A percentile compares a stretch with the other conserved stretches of the same genome.
Evolutionary conservation across 1,284 basidiomycete genomes (phyloP).

Genomic region (Amylostereum chailletii): DNA sequence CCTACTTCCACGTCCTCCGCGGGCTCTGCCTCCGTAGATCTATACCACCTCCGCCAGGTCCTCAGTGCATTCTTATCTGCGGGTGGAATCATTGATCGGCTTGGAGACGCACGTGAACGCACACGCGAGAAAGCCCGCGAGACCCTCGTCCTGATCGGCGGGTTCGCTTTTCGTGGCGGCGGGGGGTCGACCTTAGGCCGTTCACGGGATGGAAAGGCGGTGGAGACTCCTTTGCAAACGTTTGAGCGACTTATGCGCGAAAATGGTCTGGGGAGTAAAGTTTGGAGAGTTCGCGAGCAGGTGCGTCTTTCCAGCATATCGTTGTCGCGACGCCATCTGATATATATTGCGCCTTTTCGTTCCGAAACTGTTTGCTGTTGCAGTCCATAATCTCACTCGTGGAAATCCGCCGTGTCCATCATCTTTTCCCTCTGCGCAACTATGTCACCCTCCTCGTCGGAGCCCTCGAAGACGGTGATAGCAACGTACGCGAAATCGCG

Average conservation of each 20-base stretch:
- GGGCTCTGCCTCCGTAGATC: slow-evolving; percentile 39
- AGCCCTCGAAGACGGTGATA: slow-evolving; percentile 84
- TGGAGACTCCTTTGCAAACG: slow-evolving; percentile 65
- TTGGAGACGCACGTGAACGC: slow-evolving; percentile 72
- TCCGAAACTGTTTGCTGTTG: slow-evolving; percentile 1
- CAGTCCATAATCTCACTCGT: slow-evolving; percentile 63
- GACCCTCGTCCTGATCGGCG: slow-evolving; percentile 61
- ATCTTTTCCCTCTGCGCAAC: slow-evolving; percentile 75
- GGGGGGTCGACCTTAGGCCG: slow-evolving; percentile 30
- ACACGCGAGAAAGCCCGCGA: slow-evolving; percentile 71
- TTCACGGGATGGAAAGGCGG: slow-evolving; percentile 59
- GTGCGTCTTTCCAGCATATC: slow-evolving; percentile 28
- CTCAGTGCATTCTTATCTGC: slow-evolving; percentile 61
- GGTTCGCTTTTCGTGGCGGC: slow-evolving; percentile 57
- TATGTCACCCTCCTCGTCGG: slow-evolving; percentile 80
- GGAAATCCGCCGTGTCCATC: slow-evolving; percentile 55
- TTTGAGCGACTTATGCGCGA: slow-evolving; percentile 77
- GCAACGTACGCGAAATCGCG: slow-evolving; percentile 82
- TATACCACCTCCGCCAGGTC: slow-evolving; percentile 51
- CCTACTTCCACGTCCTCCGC: slow-evolving; percentile 42
- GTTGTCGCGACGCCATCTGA: background rate
- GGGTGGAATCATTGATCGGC: slow-evolving; percentile 72
- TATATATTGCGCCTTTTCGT: background rate
- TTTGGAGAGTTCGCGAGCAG: slow-evolving; percentile 79
- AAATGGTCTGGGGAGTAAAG: slow-evolving; percentile 66